phyloP scores from a whole-genome alignment of 2,329 filamentous ascomycete species.

The Calonectria pteridis region DNA sequence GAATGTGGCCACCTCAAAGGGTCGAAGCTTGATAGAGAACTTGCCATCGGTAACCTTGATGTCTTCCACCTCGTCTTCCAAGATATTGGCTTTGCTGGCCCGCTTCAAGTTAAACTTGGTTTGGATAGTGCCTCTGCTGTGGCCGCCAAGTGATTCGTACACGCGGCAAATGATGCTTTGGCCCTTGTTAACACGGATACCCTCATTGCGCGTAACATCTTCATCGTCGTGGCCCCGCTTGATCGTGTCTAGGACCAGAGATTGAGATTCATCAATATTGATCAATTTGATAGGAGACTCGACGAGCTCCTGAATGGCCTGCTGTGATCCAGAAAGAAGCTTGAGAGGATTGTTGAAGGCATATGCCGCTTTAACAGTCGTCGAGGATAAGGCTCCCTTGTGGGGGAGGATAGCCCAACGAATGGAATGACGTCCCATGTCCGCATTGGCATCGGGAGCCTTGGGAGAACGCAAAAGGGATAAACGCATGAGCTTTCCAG shows the following conservation, averaged over 20 bases:
- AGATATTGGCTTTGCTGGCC: constrained; percentile 84
- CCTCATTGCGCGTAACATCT: constrained; percentile 73
- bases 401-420: constrained; percentile 94
- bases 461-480: constrained; percentile 90
- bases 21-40: constrained; percentile 75
- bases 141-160: constrained; percentile 91
- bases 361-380: constrained; percentile 85
- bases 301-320: constrained; percentile 43
- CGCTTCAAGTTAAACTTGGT: constrained; percentile 79
- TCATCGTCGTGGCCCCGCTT: constrained; percentile 94
- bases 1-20: constrained; percentile 90
- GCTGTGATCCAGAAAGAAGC: constrained; percentile 46
- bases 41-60: constrained; percentile 62
- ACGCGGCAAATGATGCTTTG: constrained; percentile 86
- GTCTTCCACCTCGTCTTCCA: constrained; percentile 88
- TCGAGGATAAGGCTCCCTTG: constrained; percentile 75
- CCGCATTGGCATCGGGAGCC: constrained; percentile 91
- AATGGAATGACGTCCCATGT: constrained; percentile 91
- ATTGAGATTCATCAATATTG: constrained; percentile 64
- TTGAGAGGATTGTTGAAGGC: constrained; percentile 89
- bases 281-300: constrained; percentile 73
- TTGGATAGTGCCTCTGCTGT: constrained; percentile 76
- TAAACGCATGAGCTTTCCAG: constrained; percentile 89
- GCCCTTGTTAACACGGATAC: constrained; percentile 75
- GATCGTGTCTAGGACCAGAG: constrained; percentile 86